phyloP scores from a whole-genome alignment of 305 asterid species.

The Fraxinus ornus region DNA sequence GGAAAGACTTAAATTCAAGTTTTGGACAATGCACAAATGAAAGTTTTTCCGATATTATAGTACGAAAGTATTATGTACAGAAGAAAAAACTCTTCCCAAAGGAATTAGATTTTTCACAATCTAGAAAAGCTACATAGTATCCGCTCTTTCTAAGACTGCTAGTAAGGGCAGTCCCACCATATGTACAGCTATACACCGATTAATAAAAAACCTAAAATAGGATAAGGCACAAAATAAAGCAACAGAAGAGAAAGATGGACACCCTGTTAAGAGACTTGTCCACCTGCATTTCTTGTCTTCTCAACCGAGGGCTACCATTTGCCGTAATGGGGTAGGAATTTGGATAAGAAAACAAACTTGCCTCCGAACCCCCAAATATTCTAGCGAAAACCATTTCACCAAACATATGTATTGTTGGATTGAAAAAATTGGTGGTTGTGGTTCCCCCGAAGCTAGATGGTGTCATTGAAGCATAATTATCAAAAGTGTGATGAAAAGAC shows the following conservation, averaged over 20 bases:
- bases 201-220: constrained; percentile 44
- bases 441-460: constrained; percentile 43
- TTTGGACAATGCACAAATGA: neutral
- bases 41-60: neutral
- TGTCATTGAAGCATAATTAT: constrained; percentile 38
- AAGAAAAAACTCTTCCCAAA: constrained; percentile 11
- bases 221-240: constrained; percentile 68
- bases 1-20: neutral
- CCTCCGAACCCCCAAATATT: constrained; percentile 52
- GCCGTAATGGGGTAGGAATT: constrained; percentile 44
- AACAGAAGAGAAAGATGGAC: constrained; percentile 63
- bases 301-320: constrained; percentile 61
- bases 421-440: constrained; percentile 38
- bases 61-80: constrained; percentile 15
- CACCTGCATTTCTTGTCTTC: constrained; percentile 67
- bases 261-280: constrained; percentile 81
- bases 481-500: constrained; percentile 35
- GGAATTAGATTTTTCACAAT: neutral
- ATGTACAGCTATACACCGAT: constrained; percentile 40
- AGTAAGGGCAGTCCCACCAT: constrained; percentile 18
- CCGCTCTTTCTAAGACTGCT: constrained; percentile 29
- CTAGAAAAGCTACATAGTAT: constrained; percentile 17
- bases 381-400: constrained; percentile 66
- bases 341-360: constrained; percentile 51
- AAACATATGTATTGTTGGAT: constrained; percentile 67